phyloP scores from a whole-genome alignment of 129 eudicot species.

The Smallanthus sonchifolius region DNA sequence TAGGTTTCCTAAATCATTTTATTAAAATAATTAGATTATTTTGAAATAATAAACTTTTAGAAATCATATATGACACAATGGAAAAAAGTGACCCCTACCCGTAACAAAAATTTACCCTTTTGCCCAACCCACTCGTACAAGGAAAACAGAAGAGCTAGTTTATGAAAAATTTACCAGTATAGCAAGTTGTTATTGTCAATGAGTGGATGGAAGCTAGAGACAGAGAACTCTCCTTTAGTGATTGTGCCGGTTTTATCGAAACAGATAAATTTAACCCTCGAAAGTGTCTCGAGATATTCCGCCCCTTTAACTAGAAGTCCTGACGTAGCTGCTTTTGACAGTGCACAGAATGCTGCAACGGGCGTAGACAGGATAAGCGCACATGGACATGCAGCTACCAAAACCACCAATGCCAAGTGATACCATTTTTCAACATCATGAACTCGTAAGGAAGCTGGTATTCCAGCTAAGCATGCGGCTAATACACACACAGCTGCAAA shows the following conservation, averaged over 20 bases:
- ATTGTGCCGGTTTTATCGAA: conserved; percentile 95
- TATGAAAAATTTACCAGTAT: conserved; percentile 47
- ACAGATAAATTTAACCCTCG: conserved; percentile 56
- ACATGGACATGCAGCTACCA: conserved; percentile 96
- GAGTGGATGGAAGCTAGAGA: conserved; percentile 54
- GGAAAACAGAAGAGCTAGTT: background rate
- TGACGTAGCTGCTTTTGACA: conserved; percentile 80
- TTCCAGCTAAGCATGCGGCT: conserved; percentile 54
- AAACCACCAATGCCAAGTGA: conserved; percentile 79
- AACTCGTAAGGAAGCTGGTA: conserved; percentile 49
- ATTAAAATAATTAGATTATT: too few species aligned
- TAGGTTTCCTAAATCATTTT: too few species aligned
- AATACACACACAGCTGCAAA: conserved; percentile 60
- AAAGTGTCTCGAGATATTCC: conserved; percentile 71
- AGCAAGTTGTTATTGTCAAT: conserved; percentile 40
- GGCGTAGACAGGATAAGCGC: conserved; percentile 94
- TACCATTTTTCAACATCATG: conserved; percentile 55
- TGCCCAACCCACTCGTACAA: background rate
- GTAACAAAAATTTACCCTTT: background rate
- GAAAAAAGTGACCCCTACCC: background rate
- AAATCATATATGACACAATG: too few species aligned
- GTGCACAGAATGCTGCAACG: conserved; percentile 77
- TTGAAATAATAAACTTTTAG: too few species aligned
- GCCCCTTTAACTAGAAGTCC: conserved; percentile 92
- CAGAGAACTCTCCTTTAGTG: conserved; percentile 75